These are phyloP conservation scores for Echinochloa phyllopogon DNA, from an alignment of 176 grass and related monocot species.

Conservation along the genomic window DNA sequence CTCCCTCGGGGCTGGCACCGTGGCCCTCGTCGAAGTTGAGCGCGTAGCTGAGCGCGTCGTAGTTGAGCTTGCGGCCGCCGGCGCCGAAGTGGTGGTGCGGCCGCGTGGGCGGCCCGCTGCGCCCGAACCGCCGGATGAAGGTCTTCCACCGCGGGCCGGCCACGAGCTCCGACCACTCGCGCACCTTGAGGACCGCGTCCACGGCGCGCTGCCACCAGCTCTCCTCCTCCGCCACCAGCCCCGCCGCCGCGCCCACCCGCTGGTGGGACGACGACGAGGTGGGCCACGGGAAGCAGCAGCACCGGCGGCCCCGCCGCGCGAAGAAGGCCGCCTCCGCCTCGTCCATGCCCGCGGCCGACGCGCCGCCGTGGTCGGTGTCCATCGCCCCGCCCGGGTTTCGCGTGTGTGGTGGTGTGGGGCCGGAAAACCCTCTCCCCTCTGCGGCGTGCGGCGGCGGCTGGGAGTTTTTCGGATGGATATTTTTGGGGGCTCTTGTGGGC, in stretches of 20 bases:
- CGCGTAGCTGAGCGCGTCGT: constrained; percentile 90
- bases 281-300: constrained; percentile 67
- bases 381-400: background rate
- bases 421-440: background rate
- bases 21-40: constrained; percentile 92
- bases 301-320: constrained; percentile 40
- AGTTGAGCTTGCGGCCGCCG: constrained; percentile 63
- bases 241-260: constrained; percentile 8
- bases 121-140: constrained; percentile 89
- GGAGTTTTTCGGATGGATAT: background rate
- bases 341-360: constrained; percentile 36
- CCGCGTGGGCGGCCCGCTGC: constrained; percentile 42
- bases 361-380: constrained; percentile 54
- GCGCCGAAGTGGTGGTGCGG: constrained; percentile 26
- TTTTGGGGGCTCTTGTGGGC: background rate
- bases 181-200: constrained; percentile 68
- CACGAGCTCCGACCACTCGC: constrained; percentile 96
- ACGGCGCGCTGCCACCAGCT: constrained; percentile 48
- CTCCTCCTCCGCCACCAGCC: constrained; percentile 1
- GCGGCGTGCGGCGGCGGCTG: background rate
- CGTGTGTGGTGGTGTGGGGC: background rate
- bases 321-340: constrained; percentile 61
- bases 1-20: constrained; percentile 69
- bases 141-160: constrained; percentile 96
- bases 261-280: constrained; percentile 40